These are phyloP conservation scores for Saposhnikovia divaricata DNA, from an alignment of 129 eudicot genomes.

Conservation along the genomic window DNA sequence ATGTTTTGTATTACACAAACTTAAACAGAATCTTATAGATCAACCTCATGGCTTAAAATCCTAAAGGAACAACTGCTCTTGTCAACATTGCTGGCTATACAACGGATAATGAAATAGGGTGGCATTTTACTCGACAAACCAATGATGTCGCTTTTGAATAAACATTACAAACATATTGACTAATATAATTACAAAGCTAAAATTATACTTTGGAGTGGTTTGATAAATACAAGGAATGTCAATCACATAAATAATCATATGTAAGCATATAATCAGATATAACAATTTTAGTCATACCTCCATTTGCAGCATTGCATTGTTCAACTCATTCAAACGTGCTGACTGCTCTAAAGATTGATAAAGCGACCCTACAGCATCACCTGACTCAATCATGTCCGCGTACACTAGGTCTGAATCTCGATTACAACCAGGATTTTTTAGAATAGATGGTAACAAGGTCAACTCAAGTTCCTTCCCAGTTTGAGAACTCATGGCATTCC, in stretches of 20 bases:
- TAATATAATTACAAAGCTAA: neutral
- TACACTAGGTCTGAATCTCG: slow-evolving; percentile 29
- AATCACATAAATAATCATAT: neutral
- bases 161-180: neutral
- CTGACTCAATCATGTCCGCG: slow-evolving; percentile 32
- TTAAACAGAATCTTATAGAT: too few relatives aligned
- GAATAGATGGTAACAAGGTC: slow-evolving; percentile 37
- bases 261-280: neutral
- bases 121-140: neutral
- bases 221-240: neutral
- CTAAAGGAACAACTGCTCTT: neutral
- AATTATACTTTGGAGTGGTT: neutral
- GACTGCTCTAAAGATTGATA: slow-evolving; percentile 36
- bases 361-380: slow-evolving; percentile 25
- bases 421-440: slow-evolving; percentile 23
- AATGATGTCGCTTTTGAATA: neutral
- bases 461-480: slow-evolving; percentile 40
- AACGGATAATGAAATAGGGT: neutral
- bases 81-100: neutral
- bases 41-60: neutral
- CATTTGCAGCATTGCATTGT: slow-evolving; percentile 26
- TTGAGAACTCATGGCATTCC: slow-evolving; percentile 21
- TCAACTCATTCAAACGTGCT: slow-evolving; percentile 25
- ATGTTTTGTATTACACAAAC: neutral
- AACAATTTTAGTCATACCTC: slow-evolving; percentile 35